Evolutionary conservation across 2,329 filamentous ascomycete species (phyloP), one percentile per base, ranked within the genome.

Genomic region (Phyllosticta capitalensis): DNA sequence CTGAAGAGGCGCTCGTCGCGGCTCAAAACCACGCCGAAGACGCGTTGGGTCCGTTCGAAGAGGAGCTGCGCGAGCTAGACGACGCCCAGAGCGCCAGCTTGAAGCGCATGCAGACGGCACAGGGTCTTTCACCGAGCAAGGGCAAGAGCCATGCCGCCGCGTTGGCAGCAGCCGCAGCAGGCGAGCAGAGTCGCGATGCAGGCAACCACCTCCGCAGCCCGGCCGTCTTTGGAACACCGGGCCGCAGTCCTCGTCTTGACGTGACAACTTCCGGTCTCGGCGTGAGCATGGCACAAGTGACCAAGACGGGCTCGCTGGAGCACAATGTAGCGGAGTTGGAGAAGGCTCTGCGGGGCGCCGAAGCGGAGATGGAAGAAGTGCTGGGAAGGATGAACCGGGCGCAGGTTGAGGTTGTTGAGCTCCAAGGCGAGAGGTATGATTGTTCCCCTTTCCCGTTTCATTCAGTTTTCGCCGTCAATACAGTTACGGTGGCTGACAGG

Each of bases 1-100:
- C 96, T 55, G 94, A 97, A 71, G 92, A 97, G 62, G 84, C 87
- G 66, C 83, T 99, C 21, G 80, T 95, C 58, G 76, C 83, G 20
- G 90, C 92, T 1, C 92, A 97, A 72, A 86, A 90, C 60, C 83
- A 88, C 20, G 92, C 90, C 0, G 94, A 99, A 71, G 91, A 92
- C 54, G 86, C 86, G 48, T 84, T 97, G 60, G 77, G 83, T 51
- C 86, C 85, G 54, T 91, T 96, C 68, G 94, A 97, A 71, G 90
- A 94, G 45, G 91, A 96, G 73, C 82, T 96, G 45, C 78, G 83
- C 19, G 78, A 81, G 21, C 76, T 97, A 58, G 86, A 87, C 65
- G 90, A 95, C 59, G 88, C 84, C 61, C 86, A 94, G 68, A 90
- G 83, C 68, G 79, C 80, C 19, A 88, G 94, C 67, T 82, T 97